Evolutionary conservation across 2,329 filamentous ascomycete genomes (phyloP), one percentile per base, ranked within the genome.

Genomic region (Aspergillus sojae): DNA sequence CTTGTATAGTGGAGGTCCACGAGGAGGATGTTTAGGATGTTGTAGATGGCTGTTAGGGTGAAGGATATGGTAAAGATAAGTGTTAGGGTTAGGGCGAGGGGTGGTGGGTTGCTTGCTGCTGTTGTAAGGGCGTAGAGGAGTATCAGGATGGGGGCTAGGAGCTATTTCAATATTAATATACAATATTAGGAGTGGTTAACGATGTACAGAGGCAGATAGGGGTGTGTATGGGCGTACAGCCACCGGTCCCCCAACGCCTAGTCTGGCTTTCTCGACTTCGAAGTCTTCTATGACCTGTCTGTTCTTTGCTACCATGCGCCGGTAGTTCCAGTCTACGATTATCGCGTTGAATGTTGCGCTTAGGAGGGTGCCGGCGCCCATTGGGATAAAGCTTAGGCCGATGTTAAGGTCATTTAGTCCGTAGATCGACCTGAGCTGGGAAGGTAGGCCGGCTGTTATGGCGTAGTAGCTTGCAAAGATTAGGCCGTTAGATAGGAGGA

Each of bases 381-480:
- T 30, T 30, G 48, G 26, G 26, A 52, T 32, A 5, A 52, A 52
- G 14, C 26, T 30, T 30, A 30, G 7, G 5, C 48, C 48, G 3
- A 52, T 52, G 7, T n/a, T 21, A 4, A 52, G 11, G 23, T 52
- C 48, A n/a, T 26, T 30, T 28, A 30, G 26, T 11, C 48, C 16
- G 16, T 30, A 52, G 48, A 30, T 30, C 3, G 48, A 52, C 5
- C 19, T 28, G 48, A 52, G 48, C 2, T 19, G 48, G 14, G 48
- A 52, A 16, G 26, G 26, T 30, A 52, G 14, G 4, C 16, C 26
- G 2, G 81, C 78, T 41, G 79, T 79, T 14, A 84, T 74, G 45
- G 79, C 78, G 69, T 84, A 83, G 72, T 81, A 84, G 4, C 77
- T 78, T 4, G 81, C 80, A 66, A 84, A 85, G 34, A 84, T 70